Conservation (phyloP, 495 filamentous ascomycete genomes). For the Astrothelium macrocarpum region DNA sequence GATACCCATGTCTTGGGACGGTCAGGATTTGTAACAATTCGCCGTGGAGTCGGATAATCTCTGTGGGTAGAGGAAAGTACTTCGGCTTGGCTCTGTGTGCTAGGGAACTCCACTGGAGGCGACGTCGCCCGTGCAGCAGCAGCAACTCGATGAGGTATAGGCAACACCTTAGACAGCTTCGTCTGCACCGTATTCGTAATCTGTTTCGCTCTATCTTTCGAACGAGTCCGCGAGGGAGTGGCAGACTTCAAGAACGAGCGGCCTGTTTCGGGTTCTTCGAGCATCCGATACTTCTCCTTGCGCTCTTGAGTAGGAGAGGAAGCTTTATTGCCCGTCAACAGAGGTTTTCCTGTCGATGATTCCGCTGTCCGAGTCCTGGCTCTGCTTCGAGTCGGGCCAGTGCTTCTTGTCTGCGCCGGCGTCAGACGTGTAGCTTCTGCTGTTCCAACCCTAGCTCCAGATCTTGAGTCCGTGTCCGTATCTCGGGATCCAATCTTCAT, state of each 20-base stretch:
- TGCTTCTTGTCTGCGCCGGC: neutral
- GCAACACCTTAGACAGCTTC: conserved; percentile 9
- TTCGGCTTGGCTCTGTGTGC: neutral
- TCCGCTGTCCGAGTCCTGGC: neutral
- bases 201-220: neutral
- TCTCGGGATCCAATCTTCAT: conserved; percentile 10
- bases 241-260: neutral
- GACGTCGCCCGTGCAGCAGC: conserved; percentile 7
- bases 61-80: neutral
- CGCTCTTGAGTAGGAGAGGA: neutral
- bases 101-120: conserved; percentile 2
- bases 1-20: conserved; percentile 7
- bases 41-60: conserved; percentile 6
- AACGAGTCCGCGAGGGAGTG: neutral
- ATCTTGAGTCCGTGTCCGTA: neutral
- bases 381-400: neutral
- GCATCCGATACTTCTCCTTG: neutral
- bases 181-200: conserved; percentile 2
- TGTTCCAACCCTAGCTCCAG: neutral
- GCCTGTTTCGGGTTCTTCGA: neutral
- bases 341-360: neutral
- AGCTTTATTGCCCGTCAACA: neutral
- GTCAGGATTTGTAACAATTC: conserved; percentile 8
- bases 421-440: neutral
- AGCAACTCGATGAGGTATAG: conserved; percentile 12